A percentile compares a stretch with the other conserved stretches of the same genome.
phyloP scores from a whole-genome alignment of 2,329 filamentous ascomycete genomes.

The Knoxdaviesia capensis region DNA sequence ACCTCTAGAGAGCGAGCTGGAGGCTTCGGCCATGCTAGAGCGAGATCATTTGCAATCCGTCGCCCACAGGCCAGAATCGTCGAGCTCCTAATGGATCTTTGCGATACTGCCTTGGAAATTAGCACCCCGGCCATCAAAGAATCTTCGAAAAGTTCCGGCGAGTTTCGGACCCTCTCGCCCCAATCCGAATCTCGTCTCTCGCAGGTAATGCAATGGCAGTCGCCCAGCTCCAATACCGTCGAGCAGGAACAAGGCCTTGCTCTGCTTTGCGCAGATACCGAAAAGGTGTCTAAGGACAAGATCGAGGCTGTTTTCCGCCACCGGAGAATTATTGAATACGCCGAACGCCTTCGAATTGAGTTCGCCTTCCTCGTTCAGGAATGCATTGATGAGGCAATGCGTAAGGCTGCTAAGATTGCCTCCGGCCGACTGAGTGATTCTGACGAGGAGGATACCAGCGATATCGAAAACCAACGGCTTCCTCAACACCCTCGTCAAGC shows the following conservation, averaged over 20 bases:
- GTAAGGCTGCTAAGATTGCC: slow-evolving; percentile 74
- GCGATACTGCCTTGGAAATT: slow-evolving; percentile 88
- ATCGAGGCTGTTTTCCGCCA: slow-evolving; percentile 86
- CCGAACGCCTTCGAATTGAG: slow-evolving; percentile 85
- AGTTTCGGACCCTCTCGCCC: slow-evolving; percentile 82
- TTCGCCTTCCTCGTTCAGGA: slow-evolving; percentile 86
- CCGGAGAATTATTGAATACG: slow-evolving; percentile 83
- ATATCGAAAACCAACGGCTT: no score
- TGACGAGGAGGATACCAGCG: slow-evolving; percentile 26
- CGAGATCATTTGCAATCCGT: slow-evolving; percentile 76
- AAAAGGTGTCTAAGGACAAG: slow-evolving; percentile 65
- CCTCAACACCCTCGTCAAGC: no score
- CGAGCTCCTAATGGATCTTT: slow-evolving; percentile 82
- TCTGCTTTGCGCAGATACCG: slow-evolving; percentile 75
- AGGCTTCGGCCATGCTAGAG: slow-evolving; percentile 60
- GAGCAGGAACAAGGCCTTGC: slow-evolving; percentile 87
- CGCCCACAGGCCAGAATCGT: slow-evolving; percentile 83
- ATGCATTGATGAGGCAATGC: slow-evolving; percentile 81
- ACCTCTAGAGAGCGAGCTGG: slow-evolving; percentile 55
- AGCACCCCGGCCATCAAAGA: slow-evolving; percentile 90
- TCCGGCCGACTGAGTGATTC: slow-evolving; percentile 72
- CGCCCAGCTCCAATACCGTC: slow-evolving; percentile 71
- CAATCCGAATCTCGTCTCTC: slow-evolving; percentile 89
- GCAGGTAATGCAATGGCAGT: slow-evolving; percentile 92
- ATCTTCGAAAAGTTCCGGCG: slow-evolving; percentile 42